phyloP scores from a whole-genome alignment of 2,329 filamentous ascomycete genomes.

The Alternaria gansuensis region DNA sequence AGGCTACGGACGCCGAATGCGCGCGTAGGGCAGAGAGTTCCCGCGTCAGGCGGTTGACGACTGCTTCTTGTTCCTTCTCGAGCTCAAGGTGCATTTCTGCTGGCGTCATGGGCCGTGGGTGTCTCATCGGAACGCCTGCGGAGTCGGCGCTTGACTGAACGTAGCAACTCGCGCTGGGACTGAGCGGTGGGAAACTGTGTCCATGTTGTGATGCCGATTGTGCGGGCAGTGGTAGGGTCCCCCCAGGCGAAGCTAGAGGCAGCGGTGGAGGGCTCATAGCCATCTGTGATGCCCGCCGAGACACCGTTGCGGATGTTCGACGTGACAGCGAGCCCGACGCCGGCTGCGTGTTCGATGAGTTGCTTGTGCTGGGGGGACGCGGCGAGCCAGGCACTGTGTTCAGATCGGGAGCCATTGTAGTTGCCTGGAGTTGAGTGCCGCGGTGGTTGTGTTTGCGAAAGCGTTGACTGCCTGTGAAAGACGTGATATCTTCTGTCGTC shows the following conservation, averaged over 20 bases:
- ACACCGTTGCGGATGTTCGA: constrained; percentile 37
- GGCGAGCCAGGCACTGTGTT: constrained; percentile 56
- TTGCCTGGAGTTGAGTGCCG: constrained; percentile 12
- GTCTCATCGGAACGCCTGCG: constrained; percentile 75
- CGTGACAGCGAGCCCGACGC: constrained; percentile 42
- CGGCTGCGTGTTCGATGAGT: constrained; percentile 29
- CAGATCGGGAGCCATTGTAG: constrained; percentile 60
- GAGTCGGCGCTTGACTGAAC: constrained; percentile 41
- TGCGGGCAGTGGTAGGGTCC: constrained; percentile 34
- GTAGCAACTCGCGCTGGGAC: constrained; percentile 41
- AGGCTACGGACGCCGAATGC: constrained; percentile 69
- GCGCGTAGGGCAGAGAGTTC: constrained; percentile 85
- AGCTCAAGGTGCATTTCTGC: constrained; percentile 88
- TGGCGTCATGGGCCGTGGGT: constrained; percentile 86
- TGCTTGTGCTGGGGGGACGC: constrained; percentile 33
- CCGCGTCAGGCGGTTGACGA: constrained; percentile 91
- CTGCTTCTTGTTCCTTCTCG: constrained; percentile 94
- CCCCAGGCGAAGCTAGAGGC: constrained; percentile 52
- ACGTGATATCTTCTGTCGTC: constrained; percentile 1
- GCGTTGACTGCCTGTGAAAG: constrained; percentile 5
- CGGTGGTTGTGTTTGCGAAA: constrained; percentile 10
- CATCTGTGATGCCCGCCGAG: constrained; percentile 53
- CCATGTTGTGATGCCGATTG: constrained; percentile 37
- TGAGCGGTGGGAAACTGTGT: constrained; percentile 50
- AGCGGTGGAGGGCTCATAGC: constrained; percentile 59